These are phyloP conservation scores for Neoboletus brunneissimus DNA, from an alignment of 768 basidiomycete species.

Conservation along the genomic window DNA sequence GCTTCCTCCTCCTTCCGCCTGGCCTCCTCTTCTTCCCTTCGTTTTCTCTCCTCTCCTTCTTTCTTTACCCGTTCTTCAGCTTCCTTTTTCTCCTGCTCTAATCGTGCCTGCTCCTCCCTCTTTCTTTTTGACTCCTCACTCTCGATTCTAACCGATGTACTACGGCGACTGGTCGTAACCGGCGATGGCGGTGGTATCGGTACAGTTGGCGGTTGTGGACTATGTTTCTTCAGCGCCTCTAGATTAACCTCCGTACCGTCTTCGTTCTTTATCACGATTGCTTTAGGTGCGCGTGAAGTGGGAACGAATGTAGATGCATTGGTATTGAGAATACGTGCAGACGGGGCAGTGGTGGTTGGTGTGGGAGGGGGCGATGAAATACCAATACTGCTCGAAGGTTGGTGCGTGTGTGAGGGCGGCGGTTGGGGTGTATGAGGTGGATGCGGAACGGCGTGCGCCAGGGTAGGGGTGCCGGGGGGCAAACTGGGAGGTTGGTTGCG, in stretches of 20 bases:
- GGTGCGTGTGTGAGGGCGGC: constrained; percentile 39
- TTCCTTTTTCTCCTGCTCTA: constrained; percentile 39
- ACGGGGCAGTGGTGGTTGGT: constrained; percentile 46
- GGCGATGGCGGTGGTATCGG: constrained; percentile 40
- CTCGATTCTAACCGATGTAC: constrained; percentile 58
- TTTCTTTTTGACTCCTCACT: constrained; percentile 53
- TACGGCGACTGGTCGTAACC: constrained; percentile 25
- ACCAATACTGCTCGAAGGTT: constrained; percentile 44
- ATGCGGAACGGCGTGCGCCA: constrained; percentile 53
- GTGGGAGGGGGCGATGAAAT: constrained; percentile 65
- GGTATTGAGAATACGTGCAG: constrained; percentile 51
- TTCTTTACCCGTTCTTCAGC: constrained; percentile 37
- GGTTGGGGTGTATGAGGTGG: constrained; percentile 47
- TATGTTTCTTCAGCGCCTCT: constrained; percentile 49
- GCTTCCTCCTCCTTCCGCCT: constrained; percentile 40
- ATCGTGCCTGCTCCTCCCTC: constrained; percentile 44
- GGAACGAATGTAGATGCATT: constrained; percentile 70
- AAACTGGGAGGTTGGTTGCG: constrained; percentile 53
- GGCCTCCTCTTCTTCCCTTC: constrained; percentile 43
- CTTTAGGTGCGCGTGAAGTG: constrained; percentile 35
- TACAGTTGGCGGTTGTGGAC: constrained; percentile 39
- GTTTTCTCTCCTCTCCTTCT: constrained; percentile 36
- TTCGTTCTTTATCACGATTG: constrained; percentile 58
- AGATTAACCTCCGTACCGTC: constrained; percentile 66
- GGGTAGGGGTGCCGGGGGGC: constrained; percentile 69